Evolutionary conservation across 2,329 filamentous ascomycete species (phyloP).

Genomic region (Aspergillus ruber): DNA sequence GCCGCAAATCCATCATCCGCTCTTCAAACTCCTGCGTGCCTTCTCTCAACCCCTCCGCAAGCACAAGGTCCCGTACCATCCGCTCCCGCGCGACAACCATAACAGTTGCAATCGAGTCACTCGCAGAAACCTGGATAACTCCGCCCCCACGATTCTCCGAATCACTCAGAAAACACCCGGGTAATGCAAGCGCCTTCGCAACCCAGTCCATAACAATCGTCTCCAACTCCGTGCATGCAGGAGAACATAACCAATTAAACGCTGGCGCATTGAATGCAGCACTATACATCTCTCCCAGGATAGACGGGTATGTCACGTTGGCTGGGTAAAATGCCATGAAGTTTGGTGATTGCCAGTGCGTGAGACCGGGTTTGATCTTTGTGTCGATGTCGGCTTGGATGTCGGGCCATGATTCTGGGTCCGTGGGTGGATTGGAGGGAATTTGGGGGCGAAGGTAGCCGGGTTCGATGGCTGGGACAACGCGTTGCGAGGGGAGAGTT

Average conservation of each 20-base stretch:
- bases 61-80: conserved; percentile 58
- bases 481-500: conserved; percentile 60
- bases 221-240: conserved; percentile 87
- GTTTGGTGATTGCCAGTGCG: conserved; percentile 89
- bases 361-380: conserved; percentile 86
- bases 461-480: conserved; percentile 71
- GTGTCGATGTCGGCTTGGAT: conserved; percentile 79
- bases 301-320: conserved; percentile 70
- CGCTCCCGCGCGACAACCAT: conserved; percentile 83
- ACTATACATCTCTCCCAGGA: conserved; percentile 88
- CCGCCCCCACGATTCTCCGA: conserved; percentile 65
- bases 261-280: conserved; percentile 82
- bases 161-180: conserved; percentile 65
- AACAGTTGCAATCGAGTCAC: conserved; percentile 77
- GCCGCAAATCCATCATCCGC: conserved; percentile 58
- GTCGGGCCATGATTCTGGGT: conserved; percentile 64
- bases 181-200: conserved; percentile 66
- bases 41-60: conserved; percentile 41
- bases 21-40: conserved; percentile 59
- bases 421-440: conserved; percentile 59
- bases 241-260: conserved; percentile 96
- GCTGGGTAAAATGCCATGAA: conserved; percentile 97
- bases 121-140: conserved; percentile 89
- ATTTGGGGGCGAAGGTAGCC: conserved; percentile 80
- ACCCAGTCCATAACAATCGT: conserved; percentile 92